Evolutionary conservation across 1,284 basidiomycete species (phyloP).

Genomic region (Ustilago tritici): DNA sequence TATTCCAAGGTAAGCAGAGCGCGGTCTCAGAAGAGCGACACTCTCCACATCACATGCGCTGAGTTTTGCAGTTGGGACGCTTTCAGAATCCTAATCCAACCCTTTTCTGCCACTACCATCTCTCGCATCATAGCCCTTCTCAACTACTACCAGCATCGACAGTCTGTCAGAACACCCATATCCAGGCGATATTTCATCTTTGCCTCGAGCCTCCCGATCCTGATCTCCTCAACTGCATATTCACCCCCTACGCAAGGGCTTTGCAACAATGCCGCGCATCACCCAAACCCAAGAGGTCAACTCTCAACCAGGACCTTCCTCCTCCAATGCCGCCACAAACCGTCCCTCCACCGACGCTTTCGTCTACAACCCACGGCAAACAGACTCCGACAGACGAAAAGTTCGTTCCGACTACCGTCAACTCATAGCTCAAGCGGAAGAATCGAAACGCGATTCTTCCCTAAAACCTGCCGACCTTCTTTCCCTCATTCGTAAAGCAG

Average conservation of each 20-base stretch:
- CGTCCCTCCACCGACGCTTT: constrained; percentile 21
- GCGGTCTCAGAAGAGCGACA: not conserved
- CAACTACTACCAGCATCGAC: no score
- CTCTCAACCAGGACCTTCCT: constrained; percentile 32
- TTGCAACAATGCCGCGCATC: constrained; percentile 8
- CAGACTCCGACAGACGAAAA: constrained; percentile 44
- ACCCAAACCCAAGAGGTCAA: constrained; percentile 11
- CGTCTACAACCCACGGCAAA: constrained; percentile 55
- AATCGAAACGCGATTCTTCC: constrained; percentile 33
- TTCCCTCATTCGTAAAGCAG: constrained; percentile 21
- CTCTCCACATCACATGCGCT: constrained; percentile 13
- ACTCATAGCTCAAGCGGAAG: constrained; percentile 54
- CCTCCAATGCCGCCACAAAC: not conserved
- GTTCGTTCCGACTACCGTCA: constrained; percentile 55
- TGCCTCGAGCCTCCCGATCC: not conserved
- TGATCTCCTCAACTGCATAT: not conserved
- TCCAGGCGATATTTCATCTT: not conserved
- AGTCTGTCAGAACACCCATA: not conserved
- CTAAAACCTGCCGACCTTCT: constrained; percentile 35
- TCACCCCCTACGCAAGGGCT: not conserved
- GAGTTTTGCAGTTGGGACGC: not conserved
- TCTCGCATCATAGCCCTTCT: not conserved
- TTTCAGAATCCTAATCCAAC: constrained; percentile 9
- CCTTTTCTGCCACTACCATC: not conserved
- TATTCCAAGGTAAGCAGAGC: constrained; percentile 7